phyloP scores from a whole-genome alignment of 306 rosid species.

The Ammopiptanthus mongolicus region DNA sequence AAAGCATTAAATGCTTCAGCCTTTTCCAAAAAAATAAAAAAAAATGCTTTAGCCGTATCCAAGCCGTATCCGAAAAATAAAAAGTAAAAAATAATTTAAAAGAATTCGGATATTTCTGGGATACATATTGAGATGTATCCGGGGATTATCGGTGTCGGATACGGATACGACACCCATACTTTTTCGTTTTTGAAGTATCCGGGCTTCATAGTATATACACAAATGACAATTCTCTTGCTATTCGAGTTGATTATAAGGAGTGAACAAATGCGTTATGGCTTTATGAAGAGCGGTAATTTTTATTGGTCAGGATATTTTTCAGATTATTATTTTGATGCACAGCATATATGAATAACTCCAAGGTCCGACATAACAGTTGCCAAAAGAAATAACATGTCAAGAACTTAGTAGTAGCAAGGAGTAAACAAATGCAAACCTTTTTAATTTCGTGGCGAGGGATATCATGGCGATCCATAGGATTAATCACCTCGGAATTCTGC shows the following conservation, averaged over 20 bases:
- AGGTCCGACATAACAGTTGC: too few relatives aligned
- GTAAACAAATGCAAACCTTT: slow-evolving; percentile 33
- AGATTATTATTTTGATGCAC: neutral
- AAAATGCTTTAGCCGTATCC: too few relatives aligned
- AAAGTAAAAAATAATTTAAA: too few relatives aligned
- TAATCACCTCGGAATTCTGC: slow-evolving; percentile 50
- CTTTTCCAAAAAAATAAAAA: too few relatives aligned
- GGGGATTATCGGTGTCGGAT: too few relatives aligned
- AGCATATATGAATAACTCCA: neutral
- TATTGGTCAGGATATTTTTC: neutral
- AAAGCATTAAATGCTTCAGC: too few relatives aligned
- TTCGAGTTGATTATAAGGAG: neutral
- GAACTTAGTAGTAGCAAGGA: neutral
- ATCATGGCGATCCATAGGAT: slow-evolving; percentile 40
- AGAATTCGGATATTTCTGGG: too few relatives aligned
- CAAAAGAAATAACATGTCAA: neutral
- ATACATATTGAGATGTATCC: too few relatives aligned
- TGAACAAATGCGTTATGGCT: neutral
- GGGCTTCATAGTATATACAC: too few relatives aligned
- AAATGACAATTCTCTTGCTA: neutral
- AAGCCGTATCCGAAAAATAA: too few relatives aligned
- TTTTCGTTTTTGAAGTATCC: too few relatives aligned
- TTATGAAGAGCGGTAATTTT: neutral
- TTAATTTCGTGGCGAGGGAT: slow-evolving; percentile 61
- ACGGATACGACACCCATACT: too few relatives aligned